Conservation (phyloP, 1,284 basidiomycete genomes). For the Pseudozyma hubeiensis region DNA sequence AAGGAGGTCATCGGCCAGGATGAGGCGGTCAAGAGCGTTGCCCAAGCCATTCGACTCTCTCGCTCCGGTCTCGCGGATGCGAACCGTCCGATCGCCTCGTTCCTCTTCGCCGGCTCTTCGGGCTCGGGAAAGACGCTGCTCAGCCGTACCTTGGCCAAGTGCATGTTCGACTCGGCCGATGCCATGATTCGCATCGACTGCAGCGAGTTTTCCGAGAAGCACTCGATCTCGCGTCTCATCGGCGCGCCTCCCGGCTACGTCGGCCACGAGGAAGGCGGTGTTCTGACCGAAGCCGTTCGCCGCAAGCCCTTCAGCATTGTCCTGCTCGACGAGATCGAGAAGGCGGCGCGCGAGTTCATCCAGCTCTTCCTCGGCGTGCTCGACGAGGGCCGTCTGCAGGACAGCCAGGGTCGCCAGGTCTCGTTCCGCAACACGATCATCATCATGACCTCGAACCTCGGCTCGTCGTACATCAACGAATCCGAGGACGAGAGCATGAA, state of each 20-base stretch:
- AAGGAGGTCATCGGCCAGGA: conserved; percentile 73
- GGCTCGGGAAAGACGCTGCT: conserved; percentile 74
- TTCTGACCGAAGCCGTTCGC: conserved; percentile 71
- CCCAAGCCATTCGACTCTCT: conserved; percentile 74
- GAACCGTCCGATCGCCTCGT: conserved; percentile 72
- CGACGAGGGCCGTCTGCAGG: conserved; percentile 86
- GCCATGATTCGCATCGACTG: conserved; percentile 75
- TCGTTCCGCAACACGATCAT: conserved; percentile 68
- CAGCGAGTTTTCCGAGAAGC: conserved; percentile 72
- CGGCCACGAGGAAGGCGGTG: conserved; percentile 87
- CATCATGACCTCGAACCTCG: conserved; percentile 73
- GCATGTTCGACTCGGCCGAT: conserved; percentile 73
- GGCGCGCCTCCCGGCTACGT: conserved; percentile 79
- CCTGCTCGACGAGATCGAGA: conserved; percentile 70
- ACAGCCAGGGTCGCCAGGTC: conserved; percentile 66
- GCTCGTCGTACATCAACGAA: conserved; percentile 73
- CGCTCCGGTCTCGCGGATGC: conserved; percentile 74
- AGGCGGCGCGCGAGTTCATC: conserved; percentile 93
- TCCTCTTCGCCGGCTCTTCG: conserved; percentile 71
- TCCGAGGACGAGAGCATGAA: conserved; percentile 70
- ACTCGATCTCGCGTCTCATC: conserved; percentile 73
- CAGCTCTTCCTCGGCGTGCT: conserved; percentile 88
- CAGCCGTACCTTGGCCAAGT: conserved; percentile 69
- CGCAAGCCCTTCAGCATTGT: conserved; percentile 68
- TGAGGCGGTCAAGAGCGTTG: conserved; percentile 73